Conservation (phyloP, 495 filamentous ascomycete species). For the Neurospora sp. region DNA sequence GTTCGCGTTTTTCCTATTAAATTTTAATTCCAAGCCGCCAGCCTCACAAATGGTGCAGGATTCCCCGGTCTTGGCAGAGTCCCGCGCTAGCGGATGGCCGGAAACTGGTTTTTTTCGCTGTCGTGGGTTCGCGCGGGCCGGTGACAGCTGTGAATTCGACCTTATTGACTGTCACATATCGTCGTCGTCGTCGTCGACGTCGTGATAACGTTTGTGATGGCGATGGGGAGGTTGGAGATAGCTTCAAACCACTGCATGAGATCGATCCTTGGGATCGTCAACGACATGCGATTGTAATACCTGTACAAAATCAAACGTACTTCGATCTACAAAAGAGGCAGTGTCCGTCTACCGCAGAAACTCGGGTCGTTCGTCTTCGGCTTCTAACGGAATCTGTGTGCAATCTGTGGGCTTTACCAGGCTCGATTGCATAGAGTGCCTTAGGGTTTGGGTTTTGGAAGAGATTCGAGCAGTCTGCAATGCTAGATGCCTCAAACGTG, state of each 20-base stretch:
- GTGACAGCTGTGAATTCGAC: not conserved
- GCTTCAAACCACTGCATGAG: not conserved
- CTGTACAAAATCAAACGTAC: not conserved
- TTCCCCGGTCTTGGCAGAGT: not conserved
- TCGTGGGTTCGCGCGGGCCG: not conserved
- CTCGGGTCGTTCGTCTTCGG: too few relatives aligned
- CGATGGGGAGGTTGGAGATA: not conserved
- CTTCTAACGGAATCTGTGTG: too few relatives aligned
- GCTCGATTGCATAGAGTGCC: too few relatives aligned
- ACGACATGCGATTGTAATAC: not conserved
- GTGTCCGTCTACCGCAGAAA: not conserved
- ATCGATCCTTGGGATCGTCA: not conserved
- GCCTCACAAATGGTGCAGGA: not conserved
- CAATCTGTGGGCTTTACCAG: too few relatives aligned
- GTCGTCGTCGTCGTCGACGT: not conserved
- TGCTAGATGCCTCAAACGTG: too few relatives aligned
- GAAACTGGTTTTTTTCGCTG: not conserved
- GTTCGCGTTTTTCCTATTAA: not conserved
- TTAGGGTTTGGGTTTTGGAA: too few relatives aligned
- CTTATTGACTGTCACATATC: not conserved
- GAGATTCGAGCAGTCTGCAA: too few relatives aligned
- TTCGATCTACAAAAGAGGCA: not conserved
- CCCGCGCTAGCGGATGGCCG: not conserved
- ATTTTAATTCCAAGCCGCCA: not conserved
- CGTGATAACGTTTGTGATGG: not conserved